phyloP scores from a whole-genome alignment of 2,329 filamentous ascomycete species.

The Didymella segeticola region DNA sequence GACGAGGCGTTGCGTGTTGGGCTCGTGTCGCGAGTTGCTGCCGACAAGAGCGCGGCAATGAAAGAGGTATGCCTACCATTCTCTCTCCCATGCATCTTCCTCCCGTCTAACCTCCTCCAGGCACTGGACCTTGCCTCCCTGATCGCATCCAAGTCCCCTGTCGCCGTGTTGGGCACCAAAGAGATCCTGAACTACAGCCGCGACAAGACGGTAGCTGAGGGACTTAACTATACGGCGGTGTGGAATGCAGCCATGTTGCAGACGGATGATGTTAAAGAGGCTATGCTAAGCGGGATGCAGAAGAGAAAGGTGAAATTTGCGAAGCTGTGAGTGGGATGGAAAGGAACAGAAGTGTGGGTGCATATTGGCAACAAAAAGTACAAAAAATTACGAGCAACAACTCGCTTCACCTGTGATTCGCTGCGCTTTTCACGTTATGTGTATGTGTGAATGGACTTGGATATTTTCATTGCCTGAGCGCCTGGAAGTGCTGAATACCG shows the following conservation, averaged over 20 bases:
- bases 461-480: conserved; percentile 54
- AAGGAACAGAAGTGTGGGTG: too few species aligned
- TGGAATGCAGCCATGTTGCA: conserved; percentile 90
- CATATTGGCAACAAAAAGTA: too few species aligned
- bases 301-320: conserved; percentile 83
- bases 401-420: neutral
- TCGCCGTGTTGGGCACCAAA: conserved; percentile 88
- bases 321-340: conserved; percentile 67
- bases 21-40: conserved; percentile 71
- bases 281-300: conserved; percentile 76
- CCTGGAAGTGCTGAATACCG: conserved; percentile 51
- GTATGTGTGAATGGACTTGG: conserved; percentile 42
- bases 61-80: conserved; percentile 1
- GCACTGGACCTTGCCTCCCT: conserved; percentile 68
- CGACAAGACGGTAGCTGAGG: conserved; percentile 79
- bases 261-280: conserved; percentile 75
- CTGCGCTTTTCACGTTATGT: too few species aligned
- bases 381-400: neutral
- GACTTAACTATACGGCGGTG: conserved; percentile 79
- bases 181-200: conserved; percentile 82
- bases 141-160: conserved; percentile 82
- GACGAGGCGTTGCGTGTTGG: conserved; percentile 74
- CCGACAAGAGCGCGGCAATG: conserved; percentile 61
- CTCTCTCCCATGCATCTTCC: neutral
- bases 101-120: neutral